phyloP scores from a whole-genome alignment of 306 rosid genomes.

The Lotus japonicus region DNA sequence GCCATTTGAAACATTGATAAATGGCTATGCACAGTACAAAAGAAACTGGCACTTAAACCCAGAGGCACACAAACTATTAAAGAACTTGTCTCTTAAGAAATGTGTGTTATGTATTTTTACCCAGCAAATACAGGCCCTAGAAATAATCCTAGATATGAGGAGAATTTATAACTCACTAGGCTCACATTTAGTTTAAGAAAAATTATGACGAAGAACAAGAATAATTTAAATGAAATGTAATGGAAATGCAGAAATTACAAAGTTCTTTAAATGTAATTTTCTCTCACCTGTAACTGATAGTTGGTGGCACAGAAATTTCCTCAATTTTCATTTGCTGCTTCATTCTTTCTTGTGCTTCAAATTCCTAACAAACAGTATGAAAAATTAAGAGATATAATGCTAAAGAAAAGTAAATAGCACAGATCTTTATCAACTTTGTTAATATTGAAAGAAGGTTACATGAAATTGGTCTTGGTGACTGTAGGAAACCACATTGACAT shows the following conservation, averaged over 20 bases:
- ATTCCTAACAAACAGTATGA: constrained; percentile 52
- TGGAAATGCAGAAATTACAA: neutral
- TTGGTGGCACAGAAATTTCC: constrained; percentile 58
- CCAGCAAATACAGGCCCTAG: neutral
- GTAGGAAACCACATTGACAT: constrained; percentile 2
- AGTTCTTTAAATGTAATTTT: neutral
- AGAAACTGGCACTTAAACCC: neutral
- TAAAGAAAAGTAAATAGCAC: neutral
- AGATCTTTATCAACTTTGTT: neutral
- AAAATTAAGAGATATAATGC: neutral
- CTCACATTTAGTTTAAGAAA: neutral
- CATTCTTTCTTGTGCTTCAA: constrained; percentile 92
- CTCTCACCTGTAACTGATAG: constrained; percentile 82
- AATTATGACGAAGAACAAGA: neutral
- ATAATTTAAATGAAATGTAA: neutral
- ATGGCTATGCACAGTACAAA: neutral
- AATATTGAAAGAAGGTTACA: neutral
- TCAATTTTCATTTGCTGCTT: constrained; percentile 72
- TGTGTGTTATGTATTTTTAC: neutral
- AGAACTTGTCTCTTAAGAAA: neutral
- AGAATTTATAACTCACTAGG: constrained; percentile 9
- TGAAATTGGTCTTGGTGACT: neutral
- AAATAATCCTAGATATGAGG: neutral
- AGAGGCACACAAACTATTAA: neutral
- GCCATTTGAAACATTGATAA: constrained; percentile 1